Base-by-base conservation (phyloP, 306 rosid genomes). In the Dryas octopetala region DNA sequence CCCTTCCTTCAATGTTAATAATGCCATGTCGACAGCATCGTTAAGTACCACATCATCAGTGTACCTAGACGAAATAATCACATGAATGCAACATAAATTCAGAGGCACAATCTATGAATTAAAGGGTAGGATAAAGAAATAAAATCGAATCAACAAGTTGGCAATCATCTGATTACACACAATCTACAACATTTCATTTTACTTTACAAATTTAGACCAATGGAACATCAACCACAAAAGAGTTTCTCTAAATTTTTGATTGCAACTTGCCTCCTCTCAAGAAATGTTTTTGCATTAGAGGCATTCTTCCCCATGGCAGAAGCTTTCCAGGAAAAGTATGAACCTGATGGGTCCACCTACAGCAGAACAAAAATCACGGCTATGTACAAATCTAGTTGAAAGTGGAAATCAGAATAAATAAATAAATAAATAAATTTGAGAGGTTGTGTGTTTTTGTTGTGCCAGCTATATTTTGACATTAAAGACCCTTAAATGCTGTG, bases 281-380 rank as follows among this genome's bases (percentile, higher is more conserved):
- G 90, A 70, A 89, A 91, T 23, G 92, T 91, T 75, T 91, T 91
- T 26, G 92, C 90, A 66, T 89, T 89, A 68, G 97, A 91, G 62
- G 89, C 95, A 86, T 91, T 91, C 66, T 91, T 91, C 75, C 97
- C 97, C 97, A 89, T 89, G 46, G 95, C 97, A 13, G 92, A 91
- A 65, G 97, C 95, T 77, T 91, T 89, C 95, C 97, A 91, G 52
- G 97, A 89, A 82, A 91, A 91, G 74, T 89, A 91, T 32, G 92
- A 89, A 80, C 95, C 97, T 0, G 95, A 91, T 62, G 92, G 97
- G 74, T 91, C 97, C 68, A 91, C 95, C 97, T 91, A 79, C 70
- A 83, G 64, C 26, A 84, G 69, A 44, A 81, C 6, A 63, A 63
- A 41, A 63, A 40, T 63, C 66, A 61, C 5, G 6, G 66, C 26